These are phyloP conservation scores for Cladorrhinum sp. DNA, from an alignment of 2,329 filamentous ascomycete species.

Conservation along the genomic window DNA sequence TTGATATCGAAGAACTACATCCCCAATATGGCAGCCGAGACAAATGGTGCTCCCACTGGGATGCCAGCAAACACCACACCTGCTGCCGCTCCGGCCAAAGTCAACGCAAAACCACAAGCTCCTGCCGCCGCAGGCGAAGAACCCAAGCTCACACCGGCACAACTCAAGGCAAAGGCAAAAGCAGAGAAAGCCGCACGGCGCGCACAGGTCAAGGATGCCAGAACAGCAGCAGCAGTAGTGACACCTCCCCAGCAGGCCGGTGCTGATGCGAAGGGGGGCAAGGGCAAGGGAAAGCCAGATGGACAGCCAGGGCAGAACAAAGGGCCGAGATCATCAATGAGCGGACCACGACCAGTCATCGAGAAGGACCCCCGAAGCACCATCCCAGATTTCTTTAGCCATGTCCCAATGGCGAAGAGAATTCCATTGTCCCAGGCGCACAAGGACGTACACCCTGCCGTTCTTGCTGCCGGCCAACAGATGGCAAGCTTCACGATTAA, in stretches of 20 bases:
- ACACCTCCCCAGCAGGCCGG: constrained; percentile 38
- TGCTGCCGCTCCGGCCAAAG: constrained; percentile 15
- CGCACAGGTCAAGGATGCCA: constrained; percentile 64
- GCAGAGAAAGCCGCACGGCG: constrained; percentile 87
- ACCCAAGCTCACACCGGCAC: constrained; percentile 66
- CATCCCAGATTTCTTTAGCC: constrained; percentile 72
- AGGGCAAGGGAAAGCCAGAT: constrained; percentile 48
- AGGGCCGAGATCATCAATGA: constrained; percentile 36
- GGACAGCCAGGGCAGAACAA: constrained; percentile 31
- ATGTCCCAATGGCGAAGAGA: constrained; percentile 67
- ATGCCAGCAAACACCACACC: constrained; percentile 16
- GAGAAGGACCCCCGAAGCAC: constrained; percentile 61
- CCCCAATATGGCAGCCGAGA: constrained; percentile 26
- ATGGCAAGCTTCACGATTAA: constrained; percentile 85
- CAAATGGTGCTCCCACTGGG: constrained; percentile 18
- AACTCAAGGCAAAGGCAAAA: constrained; percentile 85
- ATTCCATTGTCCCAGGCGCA: constrained; percentile 57
- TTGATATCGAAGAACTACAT: background rate
- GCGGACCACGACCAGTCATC: constrained; percentile 39
- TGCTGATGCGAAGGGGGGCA: constrained; percentile 45
- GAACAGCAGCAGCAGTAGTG: constrained; percentile 42
- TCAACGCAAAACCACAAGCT: constrained; percentile 14
- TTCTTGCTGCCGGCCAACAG: constrained; percentile 82
- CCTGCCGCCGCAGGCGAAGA: constrained; percentile 31
- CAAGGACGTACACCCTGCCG: constrained; percentile 79